Evolutionary conservation across 192 early-diverging fungal genomes (phyloP), one percentile per base, ranked within the genome.

Genomic region (Coemansia asiatica): DNA sequence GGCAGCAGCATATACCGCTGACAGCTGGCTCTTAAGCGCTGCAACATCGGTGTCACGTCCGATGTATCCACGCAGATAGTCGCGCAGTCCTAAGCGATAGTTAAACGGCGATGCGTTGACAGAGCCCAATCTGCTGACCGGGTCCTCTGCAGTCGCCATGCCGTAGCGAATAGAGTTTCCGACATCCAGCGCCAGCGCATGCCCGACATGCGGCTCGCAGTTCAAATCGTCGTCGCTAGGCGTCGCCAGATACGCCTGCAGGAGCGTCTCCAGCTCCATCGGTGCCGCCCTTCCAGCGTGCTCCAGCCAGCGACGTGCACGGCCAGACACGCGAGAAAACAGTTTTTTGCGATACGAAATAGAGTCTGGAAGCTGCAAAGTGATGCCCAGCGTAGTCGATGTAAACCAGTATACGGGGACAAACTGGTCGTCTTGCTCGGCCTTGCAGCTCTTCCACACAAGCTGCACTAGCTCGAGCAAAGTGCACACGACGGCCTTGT

Each of bases 381-480:
- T 89, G 13, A 90, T 81, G 21, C 77, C 81, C 23, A 90, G 75
- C 31, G 84, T 82, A 22, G 50, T 35, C 15, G 90, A 90, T 0
- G 85, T 86, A 60, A 89, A 92, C 56, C 83, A 84, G 71, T 88
- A 93, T 9, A 83, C 77, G 15, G 91, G 89, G 28, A 81, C 90
- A 70, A 89, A 92, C 79, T 93, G 89, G 60, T 90, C 89, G 31
- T 87, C 85, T 63, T 90, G 83, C 83, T 90, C 92, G 26, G 86
- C 87, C 66, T 89, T 87, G 66, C 90, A 89, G 60, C 88, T 87
- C 49, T 83, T 70, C 95, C 90, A 96, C 36, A 90, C 72, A 15
- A 91, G 81, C 64, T 91, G 89, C 16, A 95, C 84, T 13, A 96
- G 69, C 76, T 98, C 96, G 23, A 98, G 74, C 60, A 95, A 83